Evolutionary conservation across 2,329 filamentous ascomycete genomes (phyloP), one percentile per base, ranked within the genome.

Genomic region (Venturia pyrina): DNA sequence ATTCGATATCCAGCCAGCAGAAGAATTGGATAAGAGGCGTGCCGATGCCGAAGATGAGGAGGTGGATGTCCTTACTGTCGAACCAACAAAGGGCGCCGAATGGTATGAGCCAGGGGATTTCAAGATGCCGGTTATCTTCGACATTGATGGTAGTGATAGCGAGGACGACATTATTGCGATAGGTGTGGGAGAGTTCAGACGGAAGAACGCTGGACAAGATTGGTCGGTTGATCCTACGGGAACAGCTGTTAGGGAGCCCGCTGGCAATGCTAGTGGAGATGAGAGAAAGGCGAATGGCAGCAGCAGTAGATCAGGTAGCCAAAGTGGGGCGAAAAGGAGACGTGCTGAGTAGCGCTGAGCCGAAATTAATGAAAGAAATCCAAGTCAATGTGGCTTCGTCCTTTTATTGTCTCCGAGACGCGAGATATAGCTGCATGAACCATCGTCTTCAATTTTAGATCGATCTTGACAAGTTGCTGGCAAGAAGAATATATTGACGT

Each of bases 1-100:
- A 74, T 99, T 99, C 71, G 96, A 99, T 75, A 96, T 98, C 66
- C 95, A 98, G 74, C 92, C 92, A 0, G 89, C 93, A 66, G 93
- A 97, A 74, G 93, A 98, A 75, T 88, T 98, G 66, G 91, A 96
- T 74, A 93, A 96, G 75, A 86, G 93, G 40, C 86, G 93, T 56
- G 82, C 98, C 1, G 93, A 98, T 74, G 84, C 89, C 15, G 95
- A 99, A 77, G 95, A 98, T 71, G 95, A 98, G 75, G 88, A 92
- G 67, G 88, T 98, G 5, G 95, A 99, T 72, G 91, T 97, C 1
- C 79, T 97, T 66, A 93, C 90, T 0, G 81, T 91, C 57, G 66
- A 67, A 13, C 66, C 66, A 11, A 72, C 75, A 24, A 85, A 87
- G 67, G 80, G 83, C 13, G 83, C 84, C 10, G 76, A 76, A 1